Percentiles rank a stretch among this genome's conserved stretches.
These are phyloP conservation scores for Verticillium nonalfalfae DNA, from an alignment of 2,329 filamentous ascomycete genomes.

Conservation along the genomic window DNA sequence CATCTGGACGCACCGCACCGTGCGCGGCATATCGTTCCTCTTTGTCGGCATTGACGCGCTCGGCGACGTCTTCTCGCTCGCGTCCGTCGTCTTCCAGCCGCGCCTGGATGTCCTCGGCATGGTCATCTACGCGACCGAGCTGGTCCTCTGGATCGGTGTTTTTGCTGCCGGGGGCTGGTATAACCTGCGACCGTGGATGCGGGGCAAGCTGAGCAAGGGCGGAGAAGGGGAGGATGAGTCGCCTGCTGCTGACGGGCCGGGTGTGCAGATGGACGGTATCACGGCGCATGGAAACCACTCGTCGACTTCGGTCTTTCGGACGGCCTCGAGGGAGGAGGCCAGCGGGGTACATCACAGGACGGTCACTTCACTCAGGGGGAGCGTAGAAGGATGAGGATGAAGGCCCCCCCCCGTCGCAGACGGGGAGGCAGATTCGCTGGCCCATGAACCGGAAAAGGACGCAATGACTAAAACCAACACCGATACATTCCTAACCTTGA, in stretches of 20 bases:
- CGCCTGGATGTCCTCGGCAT: constrained; percentile 55
- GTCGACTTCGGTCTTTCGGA: constrained; percentile 59
- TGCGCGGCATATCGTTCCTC: constrained; percentile 65
- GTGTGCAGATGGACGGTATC: constrained; percentile 14
- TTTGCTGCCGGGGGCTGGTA: constrained; percentile 60
- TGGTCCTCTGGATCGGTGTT: constrained; percentile 61
- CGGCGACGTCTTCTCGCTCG: constrained; percentile 60
- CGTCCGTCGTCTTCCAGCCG: constrained; percentile 57
- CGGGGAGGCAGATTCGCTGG: neutral
- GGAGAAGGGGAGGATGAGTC: constrained; percentile 2
- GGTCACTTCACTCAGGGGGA: neutral
- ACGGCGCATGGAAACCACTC: constrained; percentile 45
- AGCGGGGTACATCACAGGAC: neutral
- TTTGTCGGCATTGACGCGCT: constrained; percentile 66
- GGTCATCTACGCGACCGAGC: constrained; percentile 60
- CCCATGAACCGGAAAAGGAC: too few relatives aligned
- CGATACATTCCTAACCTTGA: neutral
- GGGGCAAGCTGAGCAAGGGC: constrained; percentile 21
- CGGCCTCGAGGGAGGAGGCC: constrained; percentile 30
- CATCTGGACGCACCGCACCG: constrained; percentile 59
- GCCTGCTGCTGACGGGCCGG: neutral
- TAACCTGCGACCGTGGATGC: constrained; percentile 54
- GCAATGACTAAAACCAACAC: neutral
- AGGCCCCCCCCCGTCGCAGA: neutral
- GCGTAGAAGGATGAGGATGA: neutral